Base-by-base conservation (phyloP, 1,284 basidiomycete species). In the Moesziomyces parantarcticus region DNA sequence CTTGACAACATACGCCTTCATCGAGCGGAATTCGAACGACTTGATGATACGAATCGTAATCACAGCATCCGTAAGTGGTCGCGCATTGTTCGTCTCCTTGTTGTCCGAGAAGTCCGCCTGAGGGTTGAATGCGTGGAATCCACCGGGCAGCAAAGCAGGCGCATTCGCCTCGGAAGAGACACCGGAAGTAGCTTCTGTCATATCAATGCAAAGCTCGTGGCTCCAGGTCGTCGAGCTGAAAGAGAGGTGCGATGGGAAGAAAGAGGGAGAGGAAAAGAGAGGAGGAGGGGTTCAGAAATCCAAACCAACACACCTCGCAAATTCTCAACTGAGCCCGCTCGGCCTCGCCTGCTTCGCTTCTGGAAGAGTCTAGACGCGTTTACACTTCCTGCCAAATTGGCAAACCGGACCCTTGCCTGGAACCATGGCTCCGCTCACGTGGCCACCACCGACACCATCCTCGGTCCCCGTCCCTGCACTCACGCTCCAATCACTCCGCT, bases 21-120 rank as follows among this genome's bases (percentile, higher is more conserved):
- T 91, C 39, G 94, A 95, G 53, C 96, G 89, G 84, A 89, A 98
- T 80, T 91, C 90, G 83, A 99, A 97, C 42, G 91, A 94, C 84
- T 99, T 99, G 87, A 99, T 93, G 72, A 98, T 88, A 34, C 96
- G 90, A 44, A 98, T 84, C n/a, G 94, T 96, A 63, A 96, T 86
- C 9, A 92, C 92, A 20, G 92, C 91, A 58, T 89, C 87, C 5
- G 90, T 90, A 70, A 87, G 87, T 3, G 93, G 91, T 3, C 87
- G 86, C 21, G 89, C 86, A 43, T 87, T 85, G 85, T 91, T 93
- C 49, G 90, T 90, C 46, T 89, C 87, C 21, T 86, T 84, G 70
- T 89, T 88, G 51, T 88, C 87, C 60, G 87, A 59, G 32, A 78
- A 79, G 22, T 78, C 76, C 18, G 59, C 51, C 58, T 79, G 76